Evolutionary conservation across 2,329 filamentous ascomycete species (phyloP).

Genomic region (Akanthomyces dipterigenus): DNA sequence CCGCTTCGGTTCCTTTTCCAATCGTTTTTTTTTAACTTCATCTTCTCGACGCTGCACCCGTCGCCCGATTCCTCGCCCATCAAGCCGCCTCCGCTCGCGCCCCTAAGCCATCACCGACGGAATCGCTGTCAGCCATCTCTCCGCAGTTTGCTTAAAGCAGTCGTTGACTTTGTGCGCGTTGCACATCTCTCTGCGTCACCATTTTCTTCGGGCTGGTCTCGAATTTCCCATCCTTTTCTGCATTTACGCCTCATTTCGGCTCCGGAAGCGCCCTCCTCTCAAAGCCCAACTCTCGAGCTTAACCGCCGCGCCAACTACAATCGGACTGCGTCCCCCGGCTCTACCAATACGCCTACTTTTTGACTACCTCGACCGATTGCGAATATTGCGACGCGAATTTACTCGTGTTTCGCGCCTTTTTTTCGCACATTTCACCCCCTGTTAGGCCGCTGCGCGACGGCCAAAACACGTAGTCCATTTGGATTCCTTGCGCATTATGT

Average conservation of each 20-base stretch:
- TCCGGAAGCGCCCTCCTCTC: slow-evolving; percentile 29
- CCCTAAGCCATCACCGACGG: slow-evolving; percentile 29
- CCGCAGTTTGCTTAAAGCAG: slow-evolving; percentile 40
- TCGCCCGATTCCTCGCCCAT: slow-evolving; percentile 10
- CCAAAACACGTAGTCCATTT: not conserved
- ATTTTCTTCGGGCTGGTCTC: slow-evolving; percentile 42
- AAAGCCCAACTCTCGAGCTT: slow-evolving; percentile 13
- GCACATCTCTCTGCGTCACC: slow-evolving; percentile 18
- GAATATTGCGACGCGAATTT: not conserved
- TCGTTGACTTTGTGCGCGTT: slow-evolving; percentile 28
- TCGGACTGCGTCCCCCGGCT: slow-evolving; percentile 13
- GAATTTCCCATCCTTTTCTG: slow-evolving; percentile 20
- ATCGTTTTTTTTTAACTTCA: not conserved
- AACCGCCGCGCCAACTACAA: slow-evolving; percentile 12
- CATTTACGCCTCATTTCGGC: slow-evolving; percentile 21
- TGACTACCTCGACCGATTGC: not conserved
- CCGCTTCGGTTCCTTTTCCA: not conserved
- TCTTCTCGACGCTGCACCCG: slow-evolving; percentile 9
- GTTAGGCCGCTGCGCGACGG: slow-evolving; percentile 9
- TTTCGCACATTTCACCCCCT: not conserved
- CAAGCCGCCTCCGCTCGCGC: slow-evolving; percentile 27
- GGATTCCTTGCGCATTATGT: slow-evolving; percentile 48
- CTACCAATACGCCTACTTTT: not conserved
- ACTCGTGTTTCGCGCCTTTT: not conserved
- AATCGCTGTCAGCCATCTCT: slow-evolving; percentile 25